Evolutionary conservation across 768 basidiomycete genomes (phyloP).

Genomic region (Termitomyces eurrhizus): DNA sequence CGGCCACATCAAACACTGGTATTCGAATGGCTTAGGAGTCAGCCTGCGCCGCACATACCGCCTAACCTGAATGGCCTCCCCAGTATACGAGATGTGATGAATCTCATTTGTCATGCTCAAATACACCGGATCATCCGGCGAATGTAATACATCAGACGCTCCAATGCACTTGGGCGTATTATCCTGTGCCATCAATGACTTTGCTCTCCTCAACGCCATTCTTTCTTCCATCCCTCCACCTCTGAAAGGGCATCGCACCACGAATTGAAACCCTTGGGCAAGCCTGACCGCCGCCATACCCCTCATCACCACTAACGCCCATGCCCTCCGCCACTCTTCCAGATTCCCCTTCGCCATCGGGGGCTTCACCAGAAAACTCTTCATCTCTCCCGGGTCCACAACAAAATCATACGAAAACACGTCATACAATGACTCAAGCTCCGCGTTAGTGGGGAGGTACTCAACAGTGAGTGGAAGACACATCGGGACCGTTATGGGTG

Average conservation of each 20-base stretch:
- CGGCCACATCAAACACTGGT: constrained; percentile 93
- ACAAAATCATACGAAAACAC: constrained; percentile 88
- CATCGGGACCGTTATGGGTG: constrained; percentile 75
- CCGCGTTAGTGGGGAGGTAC: constrained; percentile 72
- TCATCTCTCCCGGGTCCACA: constrained; percentile 79
- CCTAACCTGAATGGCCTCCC: constrained; percentile 86
- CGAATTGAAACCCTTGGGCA: constrained; percentile 93
- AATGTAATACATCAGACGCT: constrained; percentile 59
- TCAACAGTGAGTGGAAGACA: constrained; percentile 91
- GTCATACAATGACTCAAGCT: constrained; percentile 74
- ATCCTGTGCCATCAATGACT: constrained; percentile 54
- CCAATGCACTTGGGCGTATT: constrained; percentile 58
- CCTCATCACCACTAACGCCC: constrained; percentile 81
- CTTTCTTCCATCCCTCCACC: constrained; percentile 27
- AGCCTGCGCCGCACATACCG: constrained; percentile 78
- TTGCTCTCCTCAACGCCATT: constrained; percentile 39
- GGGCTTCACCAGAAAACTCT: constrained; percentile 80
- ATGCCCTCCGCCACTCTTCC: constrained; percentile 61
- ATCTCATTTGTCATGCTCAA: constrained; percentile 95
- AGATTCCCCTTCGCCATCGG: constrained; percentile 42
- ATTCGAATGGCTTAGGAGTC: constrained; percentile 59
- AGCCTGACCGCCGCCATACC: constrained; percentile 92
- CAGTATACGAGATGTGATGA: constrained; percentile 86
- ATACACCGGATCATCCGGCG: constrained; percentile 72
- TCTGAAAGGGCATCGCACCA: constrained; percentile 47